phyloP scores from a whole-genome alignment of 2,329 filamentous ascomycete species.

The Aspergillus pseudotamarii region DNA sequence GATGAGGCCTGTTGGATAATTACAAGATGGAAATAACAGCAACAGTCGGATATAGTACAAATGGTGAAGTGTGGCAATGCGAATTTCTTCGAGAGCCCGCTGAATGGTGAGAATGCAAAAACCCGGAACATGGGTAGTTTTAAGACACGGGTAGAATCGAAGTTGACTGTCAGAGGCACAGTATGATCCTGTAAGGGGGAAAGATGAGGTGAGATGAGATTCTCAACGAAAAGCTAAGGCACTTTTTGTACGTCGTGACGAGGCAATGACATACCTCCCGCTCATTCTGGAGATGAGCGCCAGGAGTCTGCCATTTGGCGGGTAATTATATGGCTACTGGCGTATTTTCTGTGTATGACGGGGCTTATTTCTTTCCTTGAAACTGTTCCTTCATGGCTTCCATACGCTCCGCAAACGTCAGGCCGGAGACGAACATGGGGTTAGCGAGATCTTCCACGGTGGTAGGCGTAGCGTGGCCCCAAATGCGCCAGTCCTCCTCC shows the following conservation, averaged over 20 bases:
- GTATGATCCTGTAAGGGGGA: background rate
- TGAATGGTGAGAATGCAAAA: background rate
- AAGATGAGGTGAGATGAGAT: background rate
- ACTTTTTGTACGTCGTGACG: background rate
- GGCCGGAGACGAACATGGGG: constrained; percentile 38
- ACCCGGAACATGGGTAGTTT: background rate
- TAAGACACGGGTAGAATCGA: constrained; percentile 3
- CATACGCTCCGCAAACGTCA: constrained; percentile 40
- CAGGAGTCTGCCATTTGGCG: background rate
- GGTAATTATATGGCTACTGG: background rate
- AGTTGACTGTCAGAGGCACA: background rate
- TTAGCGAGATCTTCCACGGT: constrained; percentile 41
- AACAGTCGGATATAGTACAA: constrained; percentile 22
- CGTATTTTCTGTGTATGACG: background rate
- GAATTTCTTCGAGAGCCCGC: constrained; percentile 5
- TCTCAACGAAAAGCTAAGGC: background rate
- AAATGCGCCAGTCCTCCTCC: constrained; percentile 52
- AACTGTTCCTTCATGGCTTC: constrained; percentile 32
- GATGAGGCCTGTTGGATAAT: constrained; percentile 12
- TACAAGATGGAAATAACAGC: constrained; percentile 15
- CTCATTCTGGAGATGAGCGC: no score
- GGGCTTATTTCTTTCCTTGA: constrained; percentile 18
- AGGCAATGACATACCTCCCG: background rate
- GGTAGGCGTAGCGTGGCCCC: constrained; percentile 51
- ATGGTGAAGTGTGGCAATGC: background rate